Evolutionary conservation across 2,329 filamentous ascomycete genomes (phyloP), one percentile per base, ranked within the genome.

Genomic region (Periglandula ipomoeae): DNA sequence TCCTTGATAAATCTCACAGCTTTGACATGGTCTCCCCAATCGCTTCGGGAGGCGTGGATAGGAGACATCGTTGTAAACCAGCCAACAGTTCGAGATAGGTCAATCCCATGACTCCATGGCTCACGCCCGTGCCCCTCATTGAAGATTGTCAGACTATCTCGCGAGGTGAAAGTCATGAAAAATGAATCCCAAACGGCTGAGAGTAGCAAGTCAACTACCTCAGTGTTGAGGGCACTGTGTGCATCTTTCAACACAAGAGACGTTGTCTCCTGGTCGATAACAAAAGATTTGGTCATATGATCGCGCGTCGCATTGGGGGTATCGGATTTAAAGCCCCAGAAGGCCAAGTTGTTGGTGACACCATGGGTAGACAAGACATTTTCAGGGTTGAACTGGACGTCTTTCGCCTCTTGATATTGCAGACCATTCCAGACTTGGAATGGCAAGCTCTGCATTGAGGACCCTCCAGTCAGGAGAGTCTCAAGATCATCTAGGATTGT

Each of bases 401-500:
- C 22, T 20, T 43, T 45, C 9, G 55, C 13, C 55, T 68, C 63
- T 13, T 66, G 58, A 4, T 46, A 53, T 50, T 70, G 67, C 4
- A 68, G 46, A 24, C 59, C 52, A 6, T 53, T 55, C 68, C 68
- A 71, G 22, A 54, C 61, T 34, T 65, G 11, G 40, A 47, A 27
- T 35, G 35, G 17, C 27, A 26, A 26, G 39, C 49, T 24, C 44
- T 46, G 22, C 38, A 34, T 35, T 11, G 40, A 11, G 17, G 23
- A 15, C 26, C 39, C 22, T 6, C 46, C 46, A 7, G 63, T 57
- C 6, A 73, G 55, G 1, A 68, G 51, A 5, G 61, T 59, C 47
- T 74, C 70, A 0, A 75, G 57, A 41, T 75, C 70, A 32, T 69
- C 64, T 0, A 73, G 54, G 2, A 74, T 58, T 3, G 70, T 61